Evolutionary conservation across 2,329 filamentous ascomycete genomes (phyloP).

Genomic region (Trichocomaceae sp.): DNA sequence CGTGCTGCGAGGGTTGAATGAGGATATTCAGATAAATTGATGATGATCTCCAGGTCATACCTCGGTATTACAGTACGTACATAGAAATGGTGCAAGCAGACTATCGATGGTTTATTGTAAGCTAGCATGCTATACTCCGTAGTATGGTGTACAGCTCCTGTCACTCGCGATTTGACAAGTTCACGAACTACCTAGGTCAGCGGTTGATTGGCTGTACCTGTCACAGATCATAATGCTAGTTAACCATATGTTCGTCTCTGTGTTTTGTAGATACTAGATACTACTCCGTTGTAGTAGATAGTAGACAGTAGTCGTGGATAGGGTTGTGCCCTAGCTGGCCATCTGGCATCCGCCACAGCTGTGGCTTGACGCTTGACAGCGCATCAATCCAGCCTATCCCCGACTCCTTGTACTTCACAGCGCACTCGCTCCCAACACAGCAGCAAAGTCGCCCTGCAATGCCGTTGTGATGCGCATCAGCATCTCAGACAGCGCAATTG

Average conservation of each 20-base stretch:
- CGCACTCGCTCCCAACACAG: neutral
- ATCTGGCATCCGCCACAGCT: slow-evolving; percentile 3
- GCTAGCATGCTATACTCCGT: neutral
- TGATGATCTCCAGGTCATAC: neutral
- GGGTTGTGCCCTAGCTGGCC: neutral
- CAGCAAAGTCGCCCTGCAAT: neutral
- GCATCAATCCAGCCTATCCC: neutral
- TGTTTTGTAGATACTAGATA: no score
- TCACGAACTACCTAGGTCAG: neutral
- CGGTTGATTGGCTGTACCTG: no score
- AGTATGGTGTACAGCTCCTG: neutral
- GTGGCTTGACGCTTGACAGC: slow-evolving; percentile 10
- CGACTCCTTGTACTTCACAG: slow-evolving; percentile 5
- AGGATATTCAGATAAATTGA: neutral
- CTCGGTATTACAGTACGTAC: no score
- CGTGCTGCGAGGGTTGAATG: slow-evolving; percentile 7
- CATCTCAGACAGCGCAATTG: slow-evolving; percentile 11
- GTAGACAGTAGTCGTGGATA: no score
- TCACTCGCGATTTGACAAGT: neutral
- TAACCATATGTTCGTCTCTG: no score
- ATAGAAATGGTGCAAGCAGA: neutral
- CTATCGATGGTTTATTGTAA: neutral
- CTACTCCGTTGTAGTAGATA: no score
- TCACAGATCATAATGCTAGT: no score
- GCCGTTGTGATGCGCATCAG: slow-evolving; percentile 2